Evolutionary conservation across 257 asterid species (phyloP), one percentile per base, ranked within the genome.

Genomic region (Phtheirospermum japonicum): DNA sequence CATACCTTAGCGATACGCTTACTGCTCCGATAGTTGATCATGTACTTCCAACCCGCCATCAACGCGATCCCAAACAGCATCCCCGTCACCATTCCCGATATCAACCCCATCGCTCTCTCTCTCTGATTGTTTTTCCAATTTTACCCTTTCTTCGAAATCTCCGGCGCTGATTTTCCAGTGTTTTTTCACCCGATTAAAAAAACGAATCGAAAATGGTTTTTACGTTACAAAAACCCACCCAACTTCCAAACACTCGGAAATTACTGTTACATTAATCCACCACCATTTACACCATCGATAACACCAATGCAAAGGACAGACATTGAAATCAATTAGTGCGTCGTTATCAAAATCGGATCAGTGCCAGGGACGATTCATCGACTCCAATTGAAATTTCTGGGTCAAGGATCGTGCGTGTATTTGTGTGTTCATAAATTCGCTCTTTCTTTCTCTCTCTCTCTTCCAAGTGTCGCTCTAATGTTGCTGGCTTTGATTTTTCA

Each of bases 21-120:
- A 26, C 60, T 74, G 83, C 85, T 77, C 31, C 98, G 79, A 57
- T 80, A 63, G 67, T 45, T 63, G 84, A 79, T 92, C 98, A 88
- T 86, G 37, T 79, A 72, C 69, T 75, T 82, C 96, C 88, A 91
- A 28, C 86, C 95, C 23, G 88, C 90, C 97, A 92, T 92, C 73
- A 92, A 66, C 40, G 74, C 88, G 77, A 92, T 79, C 72, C 98
- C 98, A 13, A 81, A 76, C 36, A 86, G 14, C 66, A 85, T 84
- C 72, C 97, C 98, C 92, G 79, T 74, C 78, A 84, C 42, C 51
- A 92, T 69, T 66, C 97, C 97, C 63, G 97, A 81, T 43, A 88
- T 77, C 78, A 92, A 59, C 69, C 98, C 97, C 98, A 92, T 90
- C 45, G 67, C 65, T 17, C 64, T 17, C 28, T 7, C n/a, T n/a